A percentile compares a stretch with the other conserved stretches of the same genome.
Conservation (phyloP, 163 green algal genomes). For the Volvox carteri region DNA sequence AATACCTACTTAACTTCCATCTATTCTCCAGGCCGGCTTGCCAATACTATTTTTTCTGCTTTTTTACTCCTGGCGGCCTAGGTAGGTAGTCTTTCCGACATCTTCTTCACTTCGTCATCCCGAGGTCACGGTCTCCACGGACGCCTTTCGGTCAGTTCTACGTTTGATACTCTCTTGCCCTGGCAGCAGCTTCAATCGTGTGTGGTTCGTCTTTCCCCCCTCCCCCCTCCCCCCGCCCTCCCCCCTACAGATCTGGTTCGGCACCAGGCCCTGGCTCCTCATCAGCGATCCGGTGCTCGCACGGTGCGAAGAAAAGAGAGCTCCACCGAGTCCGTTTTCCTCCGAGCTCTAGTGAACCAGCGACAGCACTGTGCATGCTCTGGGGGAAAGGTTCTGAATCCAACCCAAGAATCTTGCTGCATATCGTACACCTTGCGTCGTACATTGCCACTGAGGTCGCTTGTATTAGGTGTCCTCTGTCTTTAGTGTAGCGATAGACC, state of each 20-base stretch:
- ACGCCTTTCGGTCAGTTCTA: background rate
- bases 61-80: too few species aligned
- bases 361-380: background rate
- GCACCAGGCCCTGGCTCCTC: constrained; percentile 21
- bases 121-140: background rate
- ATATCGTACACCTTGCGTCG: background rate
- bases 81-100: background rate
- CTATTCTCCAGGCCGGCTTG: too few species aligned
- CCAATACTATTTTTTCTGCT: too few species aligned
- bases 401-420: background rate
- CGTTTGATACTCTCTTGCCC: background rate
- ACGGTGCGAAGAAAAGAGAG: background rate
- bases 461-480: background rate
- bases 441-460: background rate
- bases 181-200: background rate
- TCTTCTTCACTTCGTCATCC: background rate
- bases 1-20: background rate
- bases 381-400: background rate
- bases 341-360: background rate
- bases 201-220: background rate
- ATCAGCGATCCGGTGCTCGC: constrained; percentile 17
- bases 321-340: background rate
- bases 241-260: constrained; percentile 27
- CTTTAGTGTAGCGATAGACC: background rate
- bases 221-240: background rate